Base-by-base conservation (phyloP, 1,284 basidiomycete genomes). In the Irpex sp. region DNA sequence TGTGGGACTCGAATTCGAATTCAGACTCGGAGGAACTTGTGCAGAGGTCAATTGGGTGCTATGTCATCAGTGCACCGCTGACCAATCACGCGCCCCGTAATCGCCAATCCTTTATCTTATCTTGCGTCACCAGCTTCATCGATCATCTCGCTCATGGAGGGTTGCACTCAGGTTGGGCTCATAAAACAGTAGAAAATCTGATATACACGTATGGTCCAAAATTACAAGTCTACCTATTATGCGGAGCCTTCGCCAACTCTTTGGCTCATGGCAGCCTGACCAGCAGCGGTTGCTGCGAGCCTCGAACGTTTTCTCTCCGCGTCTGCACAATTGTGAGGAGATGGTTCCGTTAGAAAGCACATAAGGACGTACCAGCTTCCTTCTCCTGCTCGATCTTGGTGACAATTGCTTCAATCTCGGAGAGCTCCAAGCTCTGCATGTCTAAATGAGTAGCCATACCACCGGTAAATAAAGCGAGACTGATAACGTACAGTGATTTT, bases 351-450 rank as follows among this genome's bases (percentile, higher is more conserved):
- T n/a, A 0, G 63, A 11, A 37, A 52, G 51, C 34, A 40, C 11
- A 31, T 21, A 8, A 40, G 48, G 21, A 81, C 87, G 54, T 67
- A 92, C 91, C 91, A 62, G 93, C 94, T 81, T 97, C 96, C 81
- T 97, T 98, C 80, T 98, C 96, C 65, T 88, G 85, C 76, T 98
- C 96, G 67, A 98, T 98, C 60, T 94, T 91, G 55, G 86, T 79
- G 1, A 98, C 96, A 67, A 97, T 96, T 0, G 82, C 87, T 75
- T 97, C 95, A 62, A 98, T 96, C 75, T 98, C 92, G 1, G 86
- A 70, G 19, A 95, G 82, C 51, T 91, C 94, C 66, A 98, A 80
- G 72, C 90, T 94, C 94, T 96, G 73, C 49, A 47, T 2, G 40
- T 47, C 40, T 1, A 1, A 49, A 19, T 59, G 54, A 69, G 7